Evolutionary conservation across 192 early-diverging fungal species (phyloP).

Genomic region (Gonapodya prolifera): DNA sequence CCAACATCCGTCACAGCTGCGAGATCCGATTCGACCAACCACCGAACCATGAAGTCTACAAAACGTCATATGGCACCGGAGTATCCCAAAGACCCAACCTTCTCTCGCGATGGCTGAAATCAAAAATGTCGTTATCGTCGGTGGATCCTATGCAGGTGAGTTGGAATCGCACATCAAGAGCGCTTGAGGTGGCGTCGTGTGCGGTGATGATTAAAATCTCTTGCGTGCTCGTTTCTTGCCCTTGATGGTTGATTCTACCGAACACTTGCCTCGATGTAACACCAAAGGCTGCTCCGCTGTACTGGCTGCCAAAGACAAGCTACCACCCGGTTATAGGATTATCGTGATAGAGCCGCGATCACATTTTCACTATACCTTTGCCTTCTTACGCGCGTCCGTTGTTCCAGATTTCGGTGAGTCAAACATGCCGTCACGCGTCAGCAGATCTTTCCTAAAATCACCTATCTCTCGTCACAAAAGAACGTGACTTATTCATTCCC

Average conservation of each 20-base stretch:
- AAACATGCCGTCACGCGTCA: no score
- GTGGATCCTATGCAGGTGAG: slow-evolving; percentile 35
- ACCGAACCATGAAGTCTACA: no score
- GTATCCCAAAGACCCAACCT: not conserved
- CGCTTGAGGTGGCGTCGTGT: not conserved
- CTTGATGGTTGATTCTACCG: not conserved
- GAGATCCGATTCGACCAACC: no score
- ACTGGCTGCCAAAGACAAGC: slow-evolving; percentile 12
- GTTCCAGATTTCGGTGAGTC: slow-evolving; percentile 24
- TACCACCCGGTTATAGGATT: slow-evolving; percentile 31
- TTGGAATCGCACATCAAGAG: not conserved
- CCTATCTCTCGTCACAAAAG: slow-evolving; percentile 11
- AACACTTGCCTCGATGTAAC: not conserved
- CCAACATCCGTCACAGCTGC: no score
- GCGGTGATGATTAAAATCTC: not conserved
- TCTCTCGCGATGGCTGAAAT: not conserved
- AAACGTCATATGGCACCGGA: not conserved
- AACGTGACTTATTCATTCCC: slow-evolving; percentile 44
- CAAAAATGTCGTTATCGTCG: slow-evolving; percentile 26
- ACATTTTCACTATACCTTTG: slow-evolving; percentile 50
- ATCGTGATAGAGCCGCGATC: slow-evolving; percentile 43
- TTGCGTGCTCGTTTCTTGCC: not conserved
- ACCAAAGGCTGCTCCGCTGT: slow-evolving; percentile 18
- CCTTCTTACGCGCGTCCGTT: slow-evolving; percentile 43
- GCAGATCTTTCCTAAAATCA: not conserved